These are phyloP conservation scores for Bipolaris sorokiniana DNA, from an alignment of 2,329 filamentous ascomycete species.

Conservation along the genomic window DNA sequence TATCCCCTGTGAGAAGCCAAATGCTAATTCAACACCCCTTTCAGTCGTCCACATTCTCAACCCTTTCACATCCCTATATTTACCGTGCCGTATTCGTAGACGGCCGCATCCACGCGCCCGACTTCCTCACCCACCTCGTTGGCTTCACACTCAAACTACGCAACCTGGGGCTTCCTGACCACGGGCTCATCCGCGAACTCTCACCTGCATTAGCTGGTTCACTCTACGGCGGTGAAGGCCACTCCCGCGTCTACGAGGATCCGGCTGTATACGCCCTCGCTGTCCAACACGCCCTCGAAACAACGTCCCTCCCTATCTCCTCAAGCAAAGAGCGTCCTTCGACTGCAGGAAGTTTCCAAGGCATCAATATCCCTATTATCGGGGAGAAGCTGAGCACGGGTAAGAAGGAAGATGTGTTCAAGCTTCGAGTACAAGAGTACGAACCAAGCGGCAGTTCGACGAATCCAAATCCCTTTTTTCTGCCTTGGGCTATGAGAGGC, in stretches of 20 bases:
- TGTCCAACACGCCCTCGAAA: conserved; percentile 56
- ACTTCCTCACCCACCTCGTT: conserved; percentile 91
- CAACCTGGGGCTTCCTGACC: conserved; percentile 90
- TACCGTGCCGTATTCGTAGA: conserved; percentile 97
- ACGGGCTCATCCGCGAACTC: conserved; percentile 89
- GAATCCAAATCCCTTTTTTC: conserved; percentile 79
- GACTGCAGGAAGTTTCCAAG: conserved; percentile 34
- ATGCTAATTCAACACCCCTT: conserved; percentile 56
- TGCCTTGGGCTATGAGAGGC: conserved; percentile 96
- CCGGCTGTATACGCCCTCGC: conserved; percentile 76
- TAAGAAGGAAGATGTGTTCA: conserved; percentile 28
- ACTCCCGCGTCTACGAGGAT: conserved; percentile 92
- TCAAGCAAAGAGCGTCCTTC: conserved; percentile 26
- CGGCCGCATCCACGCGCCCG: conserved; percentile 86
- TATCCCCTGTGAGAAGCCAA: conserved; percentile 7
- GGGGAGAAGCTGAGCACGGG: conserved; percentile 31
- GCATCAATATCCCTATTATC: conserved; percentile 42
- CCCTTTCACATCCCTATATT: conserved; percentile 87
- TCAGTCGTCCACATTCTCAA: conserved; percentile 82
- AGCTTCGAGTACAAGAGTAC: conserved; percentile 44
- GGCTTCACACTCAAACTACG: conserved; percentile 92
- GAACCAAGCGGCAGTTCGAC: conserved; percentile 31
- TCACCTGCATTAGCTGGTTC: conserved; percentile 87
- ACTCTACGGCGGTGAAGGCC: conserved; percentile 89
- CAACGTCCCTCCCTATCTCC: conserved; percentile 46